Conservation (phyloP, 1,284 basidiomycete species). For the Tremellales sp. region DNA sequence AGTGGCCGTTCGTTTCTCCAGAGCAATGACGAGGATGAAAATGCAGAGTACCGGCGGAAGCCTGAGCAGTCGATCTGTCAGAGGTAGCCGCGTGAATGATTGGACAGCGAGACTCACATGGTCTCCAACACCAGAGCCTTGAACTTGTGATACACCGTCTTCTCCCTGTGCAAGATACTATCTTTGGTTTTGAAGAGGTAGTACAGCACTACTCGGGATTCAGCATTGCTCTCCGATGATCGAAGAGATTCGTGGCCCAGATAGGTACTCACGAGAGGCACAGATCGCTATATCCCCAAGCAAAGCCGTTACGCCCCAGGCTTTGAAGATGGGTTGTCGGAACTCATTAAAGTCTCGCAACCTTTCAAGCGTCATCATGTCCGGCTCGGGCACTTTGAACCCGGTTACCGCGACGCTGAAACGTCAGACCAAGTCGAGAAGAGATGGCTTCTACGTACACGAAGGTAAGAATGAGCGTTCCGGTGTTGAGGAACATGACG, state of each 20-base stretch:
- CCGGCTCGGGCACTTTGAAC: not conserved
- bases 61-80: not conserved
- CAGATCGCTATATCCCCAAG: not conserved
- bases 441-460: too few species aligned
- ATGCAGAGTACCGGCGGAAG: not conserved
- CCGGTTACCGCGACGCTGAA: not conserved
- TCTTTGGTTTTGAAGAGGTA: conserved; percentile 8
- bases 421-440: not conserved
- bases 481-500: not conserved
- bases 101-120: conserved; percentile 12
- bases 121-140: conserved; percentile 10
- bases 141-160: conserved; percentile 4
- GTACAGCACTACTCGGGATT: conserved; percentile 4
- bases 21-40: not conserved
- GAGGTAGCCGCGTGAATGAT: too few species aligned
- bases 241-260: too few species aligned
- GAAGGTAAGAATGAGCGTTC: not conserved
- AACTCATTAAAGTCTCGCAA: not conserved
- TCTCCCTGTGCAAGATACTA: conserved; percentile 9
- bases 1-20: not conserved
- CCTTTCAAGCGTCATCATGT: not conserved
- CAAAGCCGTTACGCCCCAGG: not conserved
- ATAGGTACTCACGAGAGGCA: not conserved
- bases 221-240: not conserved
- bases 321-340: not conserved